Base-by-base conservation (phyloP, 192 early-diverging fungal species). In the Thamnidium elegans region DNA sequence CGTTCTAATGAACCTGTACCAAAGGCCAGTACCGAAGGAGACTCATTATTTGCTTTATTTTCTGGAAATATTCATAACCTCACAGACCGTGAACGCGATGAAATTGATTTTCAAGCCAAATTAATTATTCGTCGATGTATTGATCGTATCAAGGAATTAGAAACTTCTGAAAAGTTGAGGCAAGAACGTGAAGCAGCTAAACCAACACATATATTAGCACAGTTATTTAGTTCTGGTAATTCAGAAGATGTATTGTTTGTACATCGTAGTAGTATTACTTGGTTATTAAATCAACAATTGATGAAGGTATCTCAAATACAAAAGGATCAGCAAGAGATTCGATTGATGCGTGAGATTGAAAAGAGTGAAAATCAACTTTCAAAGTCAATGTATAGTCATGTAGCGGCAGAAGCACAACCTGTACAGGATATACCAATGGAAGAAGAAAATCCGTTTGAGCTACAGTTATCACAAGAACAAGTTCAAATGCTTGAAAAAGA, bases 311-410 rank as follows among this genome's bases (percentile, higher is more conserved):
- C 87, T 21, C 80, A 81, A 42, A 63, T 87, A 15, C 90, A 92
- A 58, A 87, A 85, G 62, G 80, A 87, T 44, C 88, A 87, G 67
- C 88, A 92, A 63, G 84, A 90, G 63, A 65, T 79, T 26, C 77
- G 86, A 56, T 70, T 92, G 65, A 78, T 76, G 36, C 80, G 85
- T 14, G 86, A 86, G 53, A 78, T 92, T 15, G 85, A 86, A 63
- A 86, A 85, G 53, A 81, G 79, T 6, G 77, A 85, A 54, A 92
- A 81, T 79, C 64, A 47, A 23, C 43, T 59, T 43, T 68, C 74
- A 8, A 52, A 50, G n/a, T 66, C 55, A 3, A 58, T 15, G 13
- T 54, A 50, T 64, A 19, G 15, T 23, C 26, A 36, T 17, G 19
- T 23, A 3, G 14, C 23, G 9, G 13, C 21, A 1, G 52, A 14